phyloP scores from a whole-genome alignment of 106 monocot species.

The Allium sativum region DNA sequence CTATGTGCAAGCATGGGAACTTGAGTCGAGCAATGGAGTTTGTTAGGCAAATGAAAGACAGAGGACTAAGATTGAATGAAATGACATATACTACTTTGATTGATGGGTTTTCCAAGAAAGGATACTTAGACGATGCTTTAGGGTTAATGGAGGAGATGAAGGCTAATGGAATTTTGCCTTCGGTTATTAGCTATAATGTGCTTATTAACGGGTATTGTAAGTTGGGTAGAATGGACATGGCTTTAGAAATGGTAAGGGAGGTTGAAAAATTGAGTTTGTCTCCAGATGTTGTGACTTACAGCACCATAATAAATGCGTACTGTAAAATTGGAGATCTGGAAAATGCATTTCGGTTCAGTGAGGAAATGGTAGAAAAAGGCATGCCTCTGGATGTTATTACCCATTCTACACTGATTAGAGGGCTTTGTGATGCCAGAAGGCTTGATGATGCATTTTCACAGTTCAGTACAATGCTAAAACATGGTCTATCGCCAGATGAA shows the following conservation, averaged over 20 bases:
- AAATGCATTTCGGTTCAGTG: constrained; percentile 44
- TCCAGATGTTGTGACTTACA: constrained; percentile 63
- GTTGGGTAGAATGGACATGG: constrained; percentile 47
- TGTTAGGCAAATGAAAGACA: constrained; percentile 47
- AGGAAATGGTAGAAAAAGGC: constrained; percentile 52
- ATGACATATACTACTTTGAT: constrained; percentile 68
- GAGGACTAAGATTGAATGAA: constrained; percentile 58
- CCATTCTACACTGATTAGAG: constrained; percentile 71
- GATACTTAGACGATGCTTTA: constrained; percentile 69
- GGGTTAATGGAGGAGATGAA: constrained; percentile 58
- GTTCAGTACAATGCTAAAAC: constrained; percentile 50
- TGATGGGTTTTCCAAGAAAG: constrained; percentile 66
- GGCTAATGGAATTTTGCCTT: constrained; percentile 31
- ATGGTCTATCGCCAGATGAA: constrained; percentile 44
- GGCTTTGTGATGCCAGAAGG: constrained; percentile 56
- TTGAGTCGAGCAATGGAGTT: constrained; percentile 58
- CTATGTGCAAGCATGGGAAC: constrained; percentile 70
- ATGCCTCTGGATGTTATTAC: constrained; percentile 49
- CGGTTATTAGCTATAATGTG: constrained; percentile 59
- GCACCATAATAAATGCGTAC: constrained; percentile 45
- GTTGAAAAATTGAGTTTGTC: constrained; percentile 41
- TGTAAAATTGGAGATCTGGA: constrained; percentile 56
- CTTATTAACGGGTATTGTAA: constrained; percentile 71
- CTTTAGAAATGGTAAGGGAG: constrained; percentile 26
- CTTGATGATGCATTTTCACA: constrained; percentile 38